Evolutionary conservation across 179 eudicot genomes (phyloP).

Genomic region (Silene vulgaris): DNA sequence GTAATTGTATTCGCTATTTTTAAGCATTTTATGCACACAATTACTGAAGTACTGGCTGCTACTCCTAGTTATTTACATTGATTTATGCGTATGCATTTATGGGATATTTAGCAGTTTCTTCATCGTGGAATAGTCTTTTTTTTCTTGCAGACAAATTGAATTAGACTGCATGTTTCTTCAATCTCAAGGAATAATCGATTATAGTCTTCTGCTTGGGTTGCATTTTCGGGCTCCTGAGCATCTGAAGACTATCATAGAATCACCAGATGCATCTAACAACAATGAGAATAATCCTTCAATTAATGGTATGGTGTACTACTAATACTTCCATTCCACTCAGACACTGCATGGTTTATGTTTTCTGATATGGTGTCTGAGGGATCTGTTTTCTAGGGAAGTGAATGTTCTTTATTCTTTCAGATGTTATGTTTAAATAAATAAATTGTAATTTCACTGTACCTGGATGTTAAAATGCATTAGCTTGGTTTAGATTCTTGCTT

Average conservation of each 20-base stretch:
- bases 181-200: conserved; percentile 87
- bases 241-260: conserved; percentile 53
- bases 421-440: background rate
- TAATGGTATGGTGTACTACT: conserved; percentile 38
- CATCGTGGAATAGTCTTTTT: background rate
- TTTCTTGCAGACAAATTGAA: conserved; percentile 64
- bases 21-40: background rate
- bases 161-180: conserved; percentile 76
- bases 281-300: conserved; percentile 32
- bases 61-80: background rate
- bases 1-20: background rate
- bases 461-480: background rate
- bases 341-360: background rate
- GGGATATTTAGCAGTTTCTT: conserved; percentile 1
- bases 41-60: background rate
- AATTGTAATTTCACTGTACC: background rate
- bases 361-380: background rate
- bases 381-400: conserved; percentile 10
- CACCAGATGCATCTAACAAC: conserved; percentile 35
- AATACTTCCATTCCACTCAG: background rate
- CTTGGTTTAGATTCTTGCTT: background rate
- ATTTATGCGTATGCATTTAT: conserved; percentile 1
- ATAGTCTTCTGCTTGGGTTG: conserved; percentile 86
- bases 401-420: background rate
- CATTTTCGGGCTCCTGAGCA: conserved; percentile 97